These are phyloP conservation scores for Russula brevipes DNA, from an alignment of 768 basidiomycete genomes.

Conservation along the genomic window DNA sequence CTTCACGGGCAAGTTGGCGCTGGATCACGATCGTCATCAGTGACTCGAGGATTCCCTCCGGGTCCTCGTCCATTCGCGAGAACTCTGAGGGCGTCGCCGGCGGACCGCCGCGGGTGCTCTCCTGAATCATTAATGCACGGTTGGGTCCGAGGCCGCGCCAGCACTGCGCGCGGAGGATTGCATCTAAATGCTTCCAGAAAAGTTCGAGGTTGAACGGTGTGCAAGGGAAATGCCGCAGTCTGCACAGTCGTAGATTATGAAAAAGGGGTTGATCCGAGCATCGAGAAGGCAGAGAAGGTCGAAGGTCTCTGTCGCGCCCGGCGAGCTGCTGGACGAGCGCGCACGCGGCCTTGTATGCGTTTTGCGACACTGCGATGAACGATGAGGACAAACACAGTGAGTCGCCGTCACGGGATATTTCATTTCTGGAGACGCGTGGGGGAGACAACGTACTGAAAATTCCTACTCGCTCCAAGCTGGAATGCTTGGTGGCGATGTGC, in stretches of 20 bases:
- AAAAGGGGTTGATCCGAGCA: constrained; percentile 1
- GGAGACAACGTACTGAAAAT: constrained; percentile 1
- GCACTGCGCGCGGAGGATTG: background rate
- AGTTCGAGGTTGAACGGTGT: background rate
- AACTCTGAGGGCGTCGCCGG: background rate
- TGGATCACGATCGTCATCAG: background rate
- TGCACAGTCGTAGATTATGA: constrained; percentile 13
- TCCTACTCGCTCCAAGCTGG: background rate
- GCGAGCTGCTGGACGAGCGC: background rate
- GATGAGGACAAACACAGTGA: too few relatives aligned
- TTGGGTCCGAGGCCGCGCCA: background rate
- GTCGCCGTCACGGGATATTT: too few relatives aligned
- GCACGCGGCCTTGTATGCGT: background rate
- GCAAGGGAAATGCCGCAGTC: constrained; percentile 2
- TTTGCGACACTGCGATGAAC: too few relatives aligned
- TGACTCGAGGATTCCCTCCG: background rate
- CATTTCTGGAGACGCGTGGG: too few relatives aligned
- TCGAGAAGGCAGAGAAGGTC: background rate
- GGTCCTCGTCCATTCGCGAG: background rate
- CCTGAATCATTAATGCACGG: too few relatives aligned
- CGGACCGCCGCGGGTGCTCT: background rate
- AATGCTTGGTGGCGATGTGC: background rate
- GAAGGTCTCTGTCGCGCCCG: accelerated
- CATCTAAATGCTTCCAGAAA: constrained; percentile 13
- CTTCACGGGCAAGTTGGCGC: too few relatives aligned